Evolutionary conservation across 73 alveolate genomes (phyloP), one percentile per base, ranked within the genome.

Genomic region (Blepharisma stoltei): DNA sequence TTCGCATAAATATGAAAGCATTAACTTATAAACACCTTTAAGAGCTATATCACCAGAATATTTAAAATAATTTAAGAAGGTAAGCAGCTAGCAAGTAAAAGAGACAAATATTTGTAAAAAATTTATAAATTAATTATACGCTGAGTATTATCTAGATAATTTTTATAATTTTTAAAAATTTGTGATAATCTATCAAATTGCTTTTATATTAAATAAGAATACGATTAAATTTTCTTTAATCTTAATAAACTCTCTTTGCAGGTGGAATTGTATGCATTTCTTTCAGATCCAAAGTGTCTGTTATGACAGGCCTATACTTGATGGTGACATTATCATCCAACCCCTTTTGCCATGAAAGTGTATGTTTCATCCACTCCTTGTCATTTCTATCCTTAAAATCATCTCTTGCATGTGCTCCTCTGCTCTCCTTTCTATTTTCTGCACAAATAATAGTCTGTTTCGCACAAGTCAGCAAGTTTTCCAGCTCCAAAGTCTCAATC

Each of bases 381-480:
- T 90, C 97, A 67, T 90, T 95, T 80, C 88, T 55, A 23, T 87
- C 90, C 20, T 95, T 86, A 90, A 71, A 90, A 73, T 90, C 94
- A 55, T 90, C 97, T 75, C 94, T 83, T n/a, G 97, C 95, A 53
- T 90, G 97, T 9, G 97, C 97, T 6, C 93, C 93, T 53, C 97
- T 76, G 3, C 92, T 79, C 70, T 90, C 97, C 83, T 80, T 90
- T 65, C 97, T 87, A 14, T 73, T 80, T 68, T 88, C 97, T 6
- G 97, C 97, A 32, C 89, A 79, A 44, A 27, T 38, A 47, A 91
- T 91, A 11, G 89, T 83, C 86, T 88, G 94, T 38, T 88, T 78
- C 11, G 97, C 95, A 45, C 77, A 73, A 44, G 77, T 78, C 47
- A 88, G 81, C 52, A 91, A 81, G 55, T 91, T 91, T 55, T 91